Percentiles rank a stretch among this genome's conserved stretches.
phyloP scores from a whole-genome alignment of 192 early-diverging fungal genomes.

The Nowakowskiella sp. region DNA sequence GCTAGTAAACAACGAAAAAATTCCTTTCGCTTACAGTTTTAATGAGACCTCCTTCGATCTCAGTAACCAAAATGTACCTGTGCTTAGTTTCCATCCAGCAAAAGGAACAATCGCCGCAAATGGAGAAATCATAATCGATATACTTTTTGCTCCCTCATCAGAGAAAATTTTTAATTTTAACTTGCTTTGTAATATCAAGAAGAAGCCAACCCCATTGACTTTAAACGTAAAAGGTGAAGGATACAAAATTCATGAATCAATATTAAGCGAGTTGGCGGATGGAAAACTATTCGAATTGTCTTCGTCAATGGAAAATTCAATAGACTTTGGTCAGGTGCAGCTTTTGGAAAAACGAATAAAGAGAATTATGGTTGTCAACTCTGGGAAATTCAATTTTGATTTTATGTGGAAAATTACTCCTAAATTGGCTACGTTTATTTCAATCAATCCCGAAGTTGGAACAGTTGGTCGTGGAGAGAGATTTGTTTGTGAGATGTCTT shows the following conservation, averaged over 20 bases:
- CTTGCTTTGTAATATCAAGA: slow-evolving; percentile 43
- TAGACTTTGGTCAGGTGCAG: slow-evolving; percentile 53
- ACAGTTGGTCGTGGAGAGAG: slow-evolving; percentile 45
- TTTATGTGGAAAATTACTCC: slow-evolving; percentile 38
- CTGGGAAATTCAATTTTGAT: slow-evolving; percentile 53
- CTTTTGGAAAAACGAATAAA: slow-evolving; percentile 47
- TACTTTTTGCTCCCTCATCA: slow-evolving; percentile 39
- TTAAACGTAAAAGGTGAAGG: slow-evolving; percentile 59
- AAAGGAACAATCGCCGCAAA: slow-evolving; percentile 35
- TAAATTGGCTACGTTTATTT: slow-evolving; percentile 10
- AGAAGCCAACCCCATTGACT: slow-evolving; percentile 48
- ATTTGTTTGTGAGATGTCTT: slow-evolving; percentile 38
- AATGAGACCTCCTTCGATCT: slow-evolving; percentile 44
- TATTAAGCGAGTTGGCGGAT: slow-evolving; percentile 43
- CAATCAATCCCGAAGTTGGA: slow-evolving; percentile 40
- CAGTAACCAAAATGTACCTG: slow-evolving; percentile 23
- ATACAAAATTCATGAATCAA: slow-evolving; percentile 46
- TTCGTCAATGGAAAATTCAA: slow-evolving; percentile 26
- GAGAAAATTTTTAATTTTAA: slow-evolving; percentile 57
- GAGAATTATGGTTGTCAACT: slow-evolving; percentile 41
- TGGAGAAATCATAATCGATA: slow-evolving; percentile 41
- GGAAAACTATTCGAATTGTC: slow-evolving; percentile 31
- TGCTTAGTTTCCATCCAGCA: slow-evolving; percentile 36
- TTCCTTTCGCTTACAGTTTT: slow-evolving; percentile 45
- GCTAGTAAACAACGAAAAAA: slow-evolving; percentile 43